Percentiles rank a stretch among this genome's conserved stretches.
Evolutionary conservation across 208 protist species (phyloP).

Genomic region (Trypanosoma grayi): DNA sequence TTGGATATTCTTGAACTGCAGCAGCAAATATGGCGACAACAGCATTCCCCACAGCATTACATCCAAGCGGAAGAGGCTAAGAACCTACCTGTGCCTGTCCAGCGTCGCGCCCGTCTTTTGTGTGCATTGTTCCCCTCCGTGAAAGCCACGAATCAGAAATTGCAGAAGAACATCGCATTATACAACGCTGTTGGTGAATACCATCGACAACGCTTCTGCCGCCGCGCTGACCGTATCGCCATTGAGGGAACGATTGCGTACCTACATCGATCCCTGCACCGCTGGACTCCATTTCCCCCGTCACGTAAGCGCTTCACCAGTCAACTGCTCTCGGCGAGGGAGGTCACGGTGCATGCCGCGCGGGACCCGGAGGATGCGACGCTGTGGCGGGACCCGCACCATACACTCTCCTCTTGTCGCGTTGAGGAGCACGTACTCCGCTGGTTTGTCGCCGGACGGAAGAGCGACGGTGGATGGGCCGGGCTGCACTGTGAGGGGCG

Average conservation of each 20-base stretch:
- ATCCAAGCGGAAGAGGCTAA: neutral
- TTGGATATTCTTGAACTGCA: slow-evolving; percentile 44
- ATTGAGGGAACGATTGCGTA: slow-evolving; percentile 47
- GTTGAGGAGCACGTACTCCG: slow-evolving; percentile 57
- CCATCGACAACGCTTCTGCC: slow-evolving; percentile 47
- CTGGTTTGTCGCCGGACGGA: slow-evolving; percentile 7
- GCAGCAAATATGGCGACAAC: slow-evolving; percentile 37
- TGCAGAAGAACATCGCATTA: slow-evolving; percentile 20
- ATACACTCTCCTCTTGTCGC: slow-evolving; percentile 13
- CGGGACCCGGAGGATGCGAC: slow-evolving; percentile 33
- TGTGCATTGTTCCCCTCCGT: slow-evolving; percentile 46
- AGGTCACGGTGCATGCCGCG: slow-evolving; percentile 19
- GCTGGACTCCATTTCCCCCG: slow-evolving; percentile 66
- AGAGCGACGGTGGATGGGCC: slow-evolving; percentile 28
- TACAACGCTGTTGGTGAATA: slow-evolving; percentile 68
- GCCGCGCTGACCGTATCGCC: slow-evolving; percentile 52
- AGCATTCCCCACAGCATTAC: neutral
- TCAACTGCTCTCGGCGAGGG: slow-evolving; percentile 17
- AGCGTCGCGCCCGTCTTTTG: slow-evolving; percentile 65
- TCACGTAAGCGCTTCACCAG: slow-evolving; percentile 23
- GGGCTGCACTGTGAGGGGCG: slow-evolving; percentile 75
- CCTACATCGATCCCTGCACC: slow-evolving; percentile 35
- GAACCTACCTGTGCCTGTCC: slow-evolving; percentile 38
- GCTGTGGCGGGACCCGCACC: slow-evolving; percentile 41
- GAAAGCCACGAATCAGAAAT: neutral